Evolutionary conservation across 2,329 filamentous ascomycete genomes (phyloP).

Genomic region (Aureobasidium sp.): DNA sequence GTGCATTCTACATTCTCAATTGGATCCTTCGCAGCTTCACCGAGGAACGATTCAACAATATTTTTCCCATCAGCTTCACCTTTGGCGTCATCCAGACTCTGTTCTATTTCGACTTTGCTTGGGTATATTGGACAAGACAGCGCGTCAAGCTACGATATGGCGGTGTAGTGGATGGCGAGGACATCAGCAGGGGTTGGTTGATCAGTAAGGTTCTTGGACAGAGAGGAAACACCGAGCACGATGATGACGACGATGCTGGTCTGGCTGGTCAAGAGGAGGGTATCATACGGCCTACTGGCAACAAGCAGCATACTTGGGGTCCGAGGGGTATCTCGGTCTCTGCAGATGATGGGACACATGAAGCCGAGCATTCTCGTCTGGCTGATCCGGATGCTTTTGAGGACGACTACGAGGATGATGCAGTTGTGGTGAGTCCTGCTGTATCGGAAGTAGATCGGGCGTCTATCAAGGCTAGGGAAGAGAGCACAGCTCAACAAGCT

Average conservation of each 20-base stretch:
- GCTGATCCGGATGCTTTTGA: conserved; percentile 21
- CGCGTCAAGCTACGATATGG: conserved; percentile 93
- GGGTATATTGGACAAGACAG: conserved; percentile 96
- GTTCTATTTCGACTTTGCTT: conserved; percentile 93
- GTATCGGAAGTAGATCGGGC: conserved; percentile 9
- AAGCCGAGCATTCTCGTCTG: conserved; percentile 27
- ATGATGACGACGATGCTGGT: conserved; percentile 61
- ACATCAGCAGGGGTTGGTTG: conserved; percentile 87
- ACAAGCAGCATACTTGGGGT: conserved; percentile 56
- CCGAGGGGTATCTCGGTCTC: conserved; percentile 65
- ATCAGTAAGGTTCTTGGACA: conserved; percentile 80
- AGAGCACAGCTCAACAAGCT: background rate
- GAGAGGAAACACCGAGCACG: conserved; percentile 36
- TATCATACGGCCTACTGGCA: conserved; percentile 33
- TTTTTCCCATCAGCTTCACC: conserved; percentile 76
- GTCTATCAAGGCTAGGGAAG: conserved; percentile 13
- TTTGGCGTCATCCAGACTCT: conserved; percentile 92
- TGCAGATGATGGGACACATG: conserved; percentile 59
- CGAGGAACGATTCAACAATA: conserved; percentile 40
- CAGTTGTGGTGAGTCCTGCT: conserved; percentile 17
- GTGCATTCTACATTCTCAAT: conserved; percentile 89
- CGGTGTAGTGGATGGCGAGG: conserved; percentile 90
- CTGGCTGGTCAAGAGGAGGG: conserved; percentile 43
- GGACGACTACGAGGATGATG: conserved; percentile 21
- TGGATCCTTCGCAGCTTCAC: conserved; percentile 75